These are phyloP conservation scores for Nakazawaea siamensis DNA, from an alignment of 805 yeast genomes.

Conservation along the genomic window DNA sequence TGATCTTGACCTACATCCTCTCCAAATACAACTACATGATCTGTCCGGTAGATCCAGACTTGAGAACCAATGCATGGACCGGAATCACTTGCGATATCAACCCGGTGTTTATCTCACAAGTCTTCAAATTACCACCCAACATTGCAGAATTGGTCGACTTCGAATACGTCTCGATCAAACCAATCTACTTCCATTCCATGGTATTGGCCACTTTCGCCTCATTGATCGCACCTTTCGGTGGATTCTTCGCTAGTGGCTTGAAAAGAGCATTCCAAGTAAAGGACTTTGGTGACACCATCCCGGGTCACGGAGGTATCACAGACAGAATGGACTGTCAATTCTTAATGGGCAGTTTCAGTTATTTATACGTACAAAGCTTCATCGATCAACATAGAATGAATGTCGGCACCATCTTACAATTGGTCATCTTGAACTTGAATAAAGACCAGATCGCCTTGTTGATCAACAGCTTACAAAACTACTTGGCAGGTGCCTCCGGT, in stretches of 20 bases:
- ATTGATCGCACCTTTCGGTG: conserved; percentile 96
- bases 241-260: conserved; percentile 95
- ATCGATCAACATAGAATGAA: conserved; percentile 65
- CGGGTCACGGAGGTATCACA: conserved; percentile 98
- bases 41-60: conserved; percentile 73
- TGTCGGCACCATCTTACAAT: conserved; percentile 68
- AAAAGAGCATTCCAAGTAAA: conserved; percentile 94
- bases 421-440: conserved; percentile 62
- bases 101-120: conserved; percentile 82
- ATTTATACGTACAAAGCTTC: conserved; percentile 88
- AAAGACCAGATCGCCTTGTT: conserved; percentile 58
- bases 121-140: conserved; percentile 65
- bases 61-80: conserved; percentile 53
- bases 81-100: conserved; percentile 71
- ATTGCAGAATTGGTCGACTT: conserved; percentile 35
- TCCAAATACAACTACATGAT: conserved; percentile 66
- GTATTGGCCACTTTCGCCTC: conserved; percentile 92
- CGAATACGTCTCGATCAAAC: conserved; percentile 58
- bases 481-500: conserved; percentile 22
- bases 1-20: conserved; percentile 55
- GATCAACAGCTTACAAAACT: conserved; percentile 48
- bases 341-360: conserved; percentile 92
- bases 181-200: conserved; percentile 85
- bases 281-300: conserved; percentile 97
- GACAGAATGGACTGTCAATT: conserved; percentile 98